Evolutionary conservation across 306 rosid genomes (phyloP).

Genomic region (Pyrus betulifolia): DNA sequence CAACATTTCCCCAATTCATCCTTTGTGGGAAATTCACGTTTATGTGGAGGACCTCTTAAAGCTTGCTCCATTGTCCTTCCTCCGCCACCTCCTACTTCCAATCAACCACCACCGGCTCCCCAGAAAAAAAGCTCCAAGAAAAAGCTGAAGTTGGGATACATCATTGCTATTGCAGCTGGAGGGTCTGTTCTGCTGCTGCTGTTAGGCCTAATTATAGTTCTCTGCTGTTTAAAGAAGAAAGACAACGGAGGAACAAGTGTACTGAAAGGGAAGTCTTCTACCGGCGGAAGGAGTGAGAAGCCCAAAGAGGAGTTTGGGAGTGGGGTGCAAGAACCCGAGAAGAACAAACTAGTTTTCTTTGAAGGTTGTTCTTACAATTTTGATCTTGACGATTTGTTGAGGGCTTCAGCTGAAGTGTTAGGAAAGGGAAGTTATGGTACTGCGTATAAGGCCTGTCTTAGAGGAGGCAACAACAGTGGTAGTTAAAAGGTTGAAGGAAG

Average conservation of each 20-base stretch:
- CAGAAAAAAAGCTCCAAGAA: slow-evolving; percentile 34
- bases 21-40: slow-evolving; percentile 61
- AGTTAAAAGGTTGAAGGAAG: slow-evolving; percentile 84
- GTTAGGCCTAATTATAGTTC: slow-evolving; percentile 41
- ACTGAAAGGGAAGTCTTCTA: slow-evolving; percentile 51
- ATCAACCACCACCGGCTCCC: slow-evolving; percentile 36
- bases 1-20: slow-evolving; percentile 53
- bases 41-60: slow-evolving; percentile 74
- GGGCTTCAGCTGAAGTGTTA: slow-evolving; percentile 85
- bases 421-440: slow-evolving; percentile 90
- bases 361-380: slow-evolving; percentile 83
- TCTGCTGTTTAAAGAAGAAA: slow-evolving; percentile 56
- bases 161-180: slow-evolving; percentile 79
- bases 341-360: slow-evolving; percentile 77
- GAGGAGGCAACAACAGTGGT: slow-evolving; percentile 80
- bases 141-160: slow-evolving; percentile 49
- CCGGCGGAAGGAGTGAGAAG: slow-evolving; percentile 70
- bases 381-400: slow-evolving; percentile 77
- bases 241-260: slow-evolving; percentile 21
- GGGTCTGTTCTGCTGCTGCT: slow-evolving; percentile 49
- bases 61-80: slow-evolving; percentile 45
- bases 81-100: slow-evolving; percentile 36
- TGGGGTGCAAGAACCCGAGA: slow-evolving; percentile 86
- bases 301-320: slow-evolving; percentile 85
- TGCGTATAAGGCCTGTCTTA: slow-evolving; percentile 76